These are phyloP conservation scores for Fusarium vanettenii DNA, from an alignment of 2,329 filamentous ascomycete species.

Conservation along the genomic window DNA sequence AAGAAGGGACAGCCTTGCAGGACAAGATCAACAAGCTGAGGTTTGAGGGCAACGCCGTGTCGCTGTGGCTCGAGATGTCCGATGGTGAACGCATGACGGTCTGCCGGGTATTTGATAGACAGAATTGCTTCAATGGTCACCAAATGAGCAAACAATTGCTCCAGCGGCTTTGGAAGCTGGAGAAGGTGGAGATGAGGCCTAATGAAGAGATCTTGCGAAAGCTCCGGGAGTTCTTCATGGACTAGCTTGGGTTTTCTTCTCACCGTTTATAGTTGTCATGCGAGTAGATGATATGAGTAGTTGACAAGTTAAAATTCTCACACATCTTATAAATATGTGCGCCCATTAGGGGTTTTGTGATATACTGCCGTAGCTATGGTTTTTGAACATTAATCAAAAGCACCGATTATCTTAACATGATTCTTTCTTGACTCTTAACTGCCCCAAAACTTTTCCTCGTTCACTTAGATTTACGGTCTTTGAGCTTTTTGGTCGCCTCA, in stretches of 20 bases:
- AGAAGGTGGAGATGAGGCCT: neutral
- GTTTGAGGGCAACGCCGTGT: neutral
- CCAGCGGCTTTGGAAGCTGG: neutral
- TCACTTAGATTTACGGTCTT: too few relatives aligned
- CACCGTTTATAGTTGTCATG: neutral
- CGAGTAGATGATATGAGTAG: neutral
- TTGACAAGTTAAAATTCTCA: neutral
- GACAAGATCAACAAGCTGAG: neutral
- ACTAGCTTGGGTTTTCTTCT: neutral
- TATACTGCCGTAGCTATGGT: neutral
- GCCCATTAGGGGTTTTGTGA: neutral
- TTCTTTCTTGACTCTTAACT: neutral
- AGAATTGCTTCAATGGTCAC: neutral
- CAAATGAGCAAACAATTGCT: neutral
- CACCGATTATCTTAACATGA: neutral
- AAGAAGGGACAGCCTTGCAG: neutral
- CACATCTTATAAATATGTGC: neutral
- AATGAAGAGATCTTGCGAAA: neutral
- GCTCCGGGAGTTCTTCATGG: neutral
- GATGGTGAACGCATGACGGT: neutral
- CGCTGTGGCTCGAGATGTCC: neutral
- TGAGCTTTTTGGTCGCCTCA: neutral
- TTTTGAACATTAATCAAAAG: neutral
- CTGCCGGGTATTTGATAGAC: neutral
- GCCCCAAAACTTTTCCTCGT: rapidly evolving